A percentile compares a stretch with the other conserved stretches of the same genome.
Evolutionary conservation across 768 basidiomycete species (phyloP).

Genomic region (Saitozyma sp.): DNA sequence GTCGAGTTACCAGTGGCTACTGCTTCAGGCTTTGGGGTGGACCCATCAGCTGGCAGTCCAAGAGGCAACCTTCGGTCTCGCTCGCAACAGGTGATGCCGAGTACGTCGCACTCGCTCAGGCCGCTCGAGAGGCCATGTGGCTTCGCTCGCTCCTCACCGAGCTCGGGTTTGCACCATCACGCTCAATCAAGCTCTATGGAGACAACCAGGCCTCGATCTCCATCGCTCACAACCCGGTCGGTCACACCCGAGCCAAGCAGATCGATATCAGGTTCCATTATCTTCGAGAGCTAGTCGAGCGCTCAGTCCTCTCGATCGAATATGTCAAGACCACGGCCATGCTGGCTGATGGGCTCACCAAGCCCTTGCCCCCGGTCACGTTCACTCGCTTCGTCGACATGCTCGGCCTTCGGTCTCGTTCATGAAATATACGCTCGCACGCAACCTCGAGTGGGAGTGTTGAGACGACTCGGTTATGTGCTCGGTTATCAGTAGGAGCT

Average conservation of each 20-base stretch:
- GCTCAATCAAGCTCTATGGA: constrained; percentile 5
- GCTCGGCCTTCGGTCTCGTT: not conserved
- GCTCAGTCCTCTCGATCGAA: not conserved
- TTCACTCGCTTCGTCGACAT: not conserved
- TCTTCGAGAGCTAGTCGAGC: constrained; percentile 11
- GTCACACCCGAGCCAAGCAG: constrained; percentile 11
- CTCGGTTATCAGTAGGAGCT: no score
- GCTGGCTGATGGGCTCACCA: constrained; percentile 9
- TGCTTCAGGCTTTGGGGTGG: constrained; percentile 51
- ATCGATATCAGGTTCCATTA: constrained; percentile 9
- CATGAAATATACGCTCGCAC: not conserved
- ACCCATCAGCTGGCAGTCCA: constrained; percentile 53
- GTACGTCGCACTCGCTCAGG: constrained; percentile 54
- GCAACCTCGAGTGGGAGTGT: no score
- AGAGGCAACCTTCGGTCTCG: constrained; percentile 53
- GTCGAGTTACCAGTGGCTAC: constrained; percentile 51
- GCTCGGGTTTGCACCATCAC: constrained; percentile 1
- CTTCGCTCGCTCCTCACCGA: constrained; percentile 2
- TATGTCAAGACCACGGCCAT: not conserved
- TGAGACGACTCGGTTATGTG: no score
- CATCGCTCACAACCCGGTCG: constrained; percentile 8
- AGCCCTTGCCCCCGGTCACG: not conserved
- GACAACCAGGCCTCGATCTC: constrained; percentile 6
- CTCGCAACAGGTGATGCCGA: constrained; percentile 57
- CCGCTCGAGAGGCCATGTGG: constrained; percentile 7